These are phyloP conservation scores for Dillenia turbinata DNA, from an alignment of 164 flowering plant species.

Conservation along the genomic window DNA sequence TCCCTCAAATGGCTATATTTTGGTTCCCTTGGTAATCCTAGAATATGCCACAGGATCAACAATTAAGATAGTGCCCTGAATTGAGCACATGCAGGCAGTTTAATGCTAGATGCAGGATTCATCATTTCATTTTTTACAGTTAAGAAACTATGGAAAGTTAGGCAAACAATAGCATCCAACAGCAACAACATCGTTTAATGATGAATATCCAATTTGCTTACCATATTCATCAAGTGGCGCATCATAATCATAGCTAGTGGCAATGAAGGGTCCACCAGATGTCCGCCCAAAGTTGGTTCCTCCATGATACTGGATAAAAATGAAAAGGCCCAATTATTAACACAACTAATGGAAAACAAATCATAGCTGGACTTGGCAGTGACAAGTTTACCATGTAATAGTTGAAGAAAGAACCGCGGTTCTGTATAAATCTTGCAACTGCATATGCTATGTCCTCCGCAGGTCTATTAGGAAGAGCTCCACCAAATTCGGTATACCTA, in stretches of 20 bases:
- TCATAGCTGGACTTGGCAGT: too few species aligned
- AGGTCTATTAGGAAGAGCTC: slow-evolving; percentile 52
- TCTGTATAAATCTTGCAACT: slow-evolving; percentile 56
- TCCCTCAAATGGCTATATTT: slow-evolving; percentile 87
- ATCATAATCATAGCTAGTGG: slow-evolving; percentile 43
- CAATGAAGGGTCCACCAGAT: slow-evolving; percentile 52
- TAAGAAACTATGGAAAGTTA: neutral
- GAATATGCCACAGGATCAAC: neutral
- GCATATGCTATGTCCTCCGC: slow-evolving; percentile 57
- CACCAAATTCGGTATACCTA: slow-evolving; percentile 62
- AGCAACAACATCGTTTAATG: too few species aligned
- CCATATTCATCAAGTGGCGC: slow-evolving; percentile 41
- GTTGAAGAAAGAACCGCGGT: slow-evolving; percentile 54
- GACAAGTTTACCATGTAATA: slow-evolving; percentile 46
- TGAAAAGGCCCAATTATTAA: neutral
- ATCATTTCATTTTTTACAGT: too few species aligned
- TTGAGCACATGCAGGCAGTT: too few species aligned
- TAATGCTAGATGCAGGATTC: too few species aligned
- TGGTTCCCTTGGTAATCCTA: slow-evolving; percentile 73
- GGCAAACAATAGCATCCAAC: neutral
- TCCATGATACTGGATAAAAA: slow-evolving; percentile 47
- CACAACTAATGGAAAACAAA: too few species aligned
- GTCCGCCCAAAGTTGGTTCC: slow-evolving; percentile 67
- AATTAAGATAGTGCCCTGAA: too few species aligned
- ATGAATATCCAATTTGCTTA: slow-evolving; percentile 11